Percentiles rank a stretch among this genome's conserved stretches.
phyloP scores from a whole-genome alignment of 306 rosid species.

The Glycine tomentella region DNA sequence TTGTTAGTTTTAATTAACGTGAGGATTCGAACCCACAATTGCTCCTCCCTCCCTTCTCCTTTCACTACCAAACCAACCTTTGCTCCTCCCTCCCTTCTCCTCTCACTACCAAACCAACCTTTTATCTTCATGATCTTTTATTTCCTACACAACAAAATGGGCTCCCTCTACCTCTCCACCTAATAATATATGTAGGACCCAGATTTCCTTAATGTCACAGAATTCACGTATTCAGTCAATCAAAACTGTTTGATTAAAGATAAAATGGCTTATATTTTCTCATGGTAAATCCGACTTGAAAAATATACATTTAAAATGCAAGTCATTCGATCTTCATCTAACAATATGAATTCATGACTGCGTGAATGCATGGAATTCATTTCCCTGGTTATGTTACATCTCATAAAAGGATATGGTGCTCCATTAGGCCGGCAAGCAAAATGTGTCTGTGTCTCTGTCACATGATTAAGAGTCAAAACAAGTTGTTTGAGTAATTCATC shows the following conservation, averaged over 20 bases:
- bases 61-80: too few species aligned
- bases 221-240: not conserved
- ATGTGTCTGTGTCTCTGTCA: not conserved
- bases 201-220: too few species aligned
- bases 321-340: not conserved
- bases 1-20: too few species aligned
- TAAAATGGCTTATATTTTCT: not conserved
- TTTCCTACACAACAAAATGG: too few species aligned
- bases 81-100: too few species aligned
- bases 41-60: too few species aligned
- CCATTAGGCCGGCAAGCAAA: not conserved
- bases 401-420: not conserved
- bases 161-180: too few species aligned
- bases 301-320: not conserved
- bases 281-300: not conserved
- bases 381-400: too few species aligned
- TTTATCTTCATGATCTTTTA: too few species aligned
- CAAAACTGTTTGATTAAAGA: not conserved
- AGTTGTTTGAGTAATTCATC: not conserved
- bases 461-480: not conserved
- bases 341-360: not conserved
- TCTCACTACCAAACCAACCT: too few species aligned
- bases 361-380: not conserved
- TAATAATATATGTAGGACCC: too few species aligned
- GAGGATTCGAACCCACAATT: too few species aligned